Percentiles rank a stretch among this genome's conserved stretches.
Evolutionary conservation across 352 stramenopile genomes (phyloP).

Genomic region (Plasmopara muralis): DNA sequence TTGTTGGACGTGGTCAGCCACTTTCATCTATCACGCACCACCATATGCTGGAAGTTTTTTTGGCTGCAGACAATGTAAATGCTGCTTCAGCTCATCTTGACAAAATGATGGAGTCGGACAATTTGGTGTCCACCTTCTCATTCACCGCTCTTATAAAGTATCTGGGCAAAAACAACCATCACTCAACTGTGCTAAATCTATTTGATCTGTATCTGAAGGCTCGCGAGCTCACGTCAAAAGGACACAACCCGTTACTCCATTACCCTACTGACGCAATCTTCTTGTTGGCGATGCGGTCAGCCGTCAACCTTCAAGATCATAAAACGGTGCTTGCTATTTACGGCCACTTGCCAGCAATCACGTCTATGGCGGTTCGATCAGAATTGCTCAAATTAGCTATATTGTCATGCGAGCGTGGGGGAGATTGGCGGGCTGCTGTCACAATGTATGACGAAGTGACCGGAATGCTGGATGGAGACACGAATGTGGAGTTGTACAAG

Average conservation of each 20-base stretch:
- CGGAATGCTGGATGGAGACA: conserved; percentile 39
- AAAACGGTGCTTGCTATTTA: conserved; percentile 60
- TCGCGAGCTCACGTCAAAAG: conserved; percentile 35
- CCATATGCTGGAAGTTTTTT: conserved; percentile 60
- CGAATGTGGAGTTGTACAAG: conserved; percentile 74
- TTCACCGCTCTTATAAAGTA: conserved; percentile 78
- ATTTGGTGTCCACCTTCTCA: conserved; percentile 53
- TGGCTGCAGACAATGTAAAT: conserved; percentile 48
- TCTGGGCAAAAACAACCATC: conserved; percentile 29
- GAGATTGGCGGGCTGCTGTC: conserved; percentile 71
- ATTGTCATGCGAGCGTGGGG: conserved; percentile 48
- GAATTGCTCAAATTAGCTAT: conserved; percentile 46
- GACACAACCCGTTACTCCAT: conserved; percentile 50
- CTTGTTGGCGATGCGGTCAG: conserved; percentile 52
- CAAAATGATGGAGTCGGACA: conserved; percentile 36
- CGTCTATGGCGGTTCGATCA: conserved; percentile 48
- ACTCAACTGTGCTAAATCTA: conserved; percentile 40
- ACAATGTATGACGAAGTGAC: conserved; percentile 73
- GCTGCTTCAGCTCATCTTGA: conserved; percentile 43
- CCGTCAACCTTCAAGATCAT: conserved; percentile 40
- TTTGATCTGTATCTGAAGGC: conserved; percentile 58
- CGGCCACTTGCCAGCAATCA: conserved; percentile 29
- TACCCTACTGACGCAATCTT: conserved; percentile 63
- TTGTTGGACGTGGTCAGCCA: conserved; percentile 44
- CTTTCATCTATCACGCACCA: conserved; percentile 63